Percentiles rank a stretch among this genome's conserved stretches.
Conservation (phyloP, 129 eudicot genomes). For the Artemisia tridentata region DNA sequence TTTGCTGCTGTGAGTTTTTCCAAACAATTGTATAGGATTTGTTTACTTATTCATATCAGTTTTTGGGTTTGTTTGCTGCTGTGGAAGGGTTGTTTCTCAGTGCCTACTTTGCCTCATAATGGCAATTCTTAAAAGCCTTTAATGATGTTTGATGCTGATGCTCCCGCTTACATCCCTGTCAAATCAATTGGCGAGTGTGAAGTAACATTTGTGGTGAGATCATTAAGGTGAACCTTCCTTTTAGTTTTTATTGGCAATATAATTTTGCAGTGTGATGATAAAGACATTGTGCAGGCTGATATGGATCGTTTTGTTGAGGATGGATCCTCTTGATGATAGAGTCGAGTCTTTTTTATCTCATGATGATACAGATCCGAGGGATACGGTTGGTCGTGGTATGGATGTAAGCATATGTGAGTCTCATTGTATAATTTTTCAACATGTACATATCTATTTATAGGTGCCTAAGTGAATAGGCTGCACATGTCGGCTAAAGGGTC, state of each 20-base stretch:
- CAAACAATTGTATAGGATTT: no score
- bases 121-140: conserved; percentile 52
- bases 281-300: conserved; percentile 80
- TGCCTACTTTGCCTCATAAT: conserved; percentile 47
- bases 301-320: conserved; percentile 96
- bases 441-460: neutral
- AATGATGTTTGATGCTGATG: conserved; percentile 89
- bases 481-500: no score
- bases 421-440: conserved; percentile 29
- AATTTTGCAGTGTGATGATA: conserved; percentile 77
- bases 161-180: conserved; percentile 81
- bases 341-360: no score
- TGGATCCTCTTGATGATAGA: no score
- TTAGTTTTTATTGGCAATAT: conserved; percentile 31
- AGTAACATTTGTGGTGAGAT: conserved; percentile 22
- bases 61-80: no score
- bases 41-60: no score
- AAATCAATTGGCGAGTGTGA: conserved; percentile 72
- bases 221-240: conserved; percentile 3
- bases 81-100: no score
- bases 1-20: no score
- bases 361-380: no score
- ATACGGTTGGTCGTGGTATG: no score
- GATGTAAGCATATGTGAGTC: no score
- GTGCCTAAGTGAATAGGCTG: neutral